phyloP scores from a whole-genome alignment of 495 filamentous ascomycete genomes.

The Thermochaetoides thermophila region DNA sequence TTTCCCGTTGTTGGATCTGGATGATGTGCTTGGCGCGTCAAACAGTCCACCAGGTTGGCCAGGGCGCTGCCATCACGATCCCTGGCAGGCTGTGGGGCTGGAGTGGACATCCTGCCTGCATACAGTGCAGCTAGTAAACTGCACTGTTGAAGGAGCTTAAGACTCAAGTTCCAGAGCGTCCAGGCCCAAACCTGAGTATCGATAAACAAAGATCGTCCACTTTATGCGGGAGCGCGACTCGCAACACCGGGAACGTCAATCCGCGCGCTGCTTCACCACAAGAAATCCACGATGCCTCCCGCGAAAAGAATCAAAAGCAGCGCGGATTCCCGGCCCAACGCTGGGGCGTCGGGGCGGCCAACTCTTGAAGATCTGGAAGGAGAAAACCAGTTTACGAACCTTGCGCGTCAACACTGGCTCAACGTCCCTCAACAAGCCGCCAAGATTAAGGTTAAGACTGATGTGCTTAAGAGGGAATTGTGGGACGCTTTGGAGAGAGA shows the following conservation, averaged over 20 bases:
- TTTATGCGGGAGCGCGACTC: constrained; percentile 9
- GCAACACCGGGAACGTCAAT: constrained; percentile 2
- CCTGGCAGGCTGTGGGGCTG: too few relatives aligned
- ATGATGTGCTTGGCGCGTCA: too few relatives aligned
- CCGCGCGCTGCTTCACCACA: constrained; percentile 7
- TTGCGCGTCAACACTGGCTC: constrained; percentile 79
- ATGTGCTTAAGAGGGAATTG: constrained; percentile 74
- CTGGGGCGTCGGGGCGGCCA: constrained; percentile 20
- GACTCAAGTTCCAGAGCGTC: constrained; percentile 2
- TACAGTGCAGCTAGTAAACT: too few relatives aligned
- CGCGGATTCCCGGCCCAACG: constrained; percentile 22
- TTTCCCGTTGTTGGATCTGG: too few relatives aligned
- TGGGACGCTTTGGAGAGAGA: constrained; percentile 82
- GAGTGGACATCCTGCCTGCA: too few relatives aligned
- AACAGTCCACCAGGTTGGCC: too few relatives aligned
- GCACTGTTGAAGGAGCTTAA: constrained; percentile 2
- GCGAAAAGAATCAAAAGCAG: constrained; percentile 34
- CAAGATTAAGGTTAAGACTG: constrained; percentile 61
- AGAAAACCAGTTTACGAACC: constrained; percentile 64
- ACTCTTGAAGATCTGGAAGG: constrained; percentile 43
- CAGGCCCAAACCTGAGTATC: not conserved
- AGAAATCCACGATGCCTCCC: constrained; percentile 27
- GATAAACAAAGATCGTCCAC: too few relatives aligned
- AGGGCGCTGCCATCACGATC: too few relatives aligned
- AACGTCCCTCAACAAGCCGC: constrained; percentile 37